phyloP scores from a whole-genome alignment of 805 yeast species.

The Starmerella tilneyi region DNA sequence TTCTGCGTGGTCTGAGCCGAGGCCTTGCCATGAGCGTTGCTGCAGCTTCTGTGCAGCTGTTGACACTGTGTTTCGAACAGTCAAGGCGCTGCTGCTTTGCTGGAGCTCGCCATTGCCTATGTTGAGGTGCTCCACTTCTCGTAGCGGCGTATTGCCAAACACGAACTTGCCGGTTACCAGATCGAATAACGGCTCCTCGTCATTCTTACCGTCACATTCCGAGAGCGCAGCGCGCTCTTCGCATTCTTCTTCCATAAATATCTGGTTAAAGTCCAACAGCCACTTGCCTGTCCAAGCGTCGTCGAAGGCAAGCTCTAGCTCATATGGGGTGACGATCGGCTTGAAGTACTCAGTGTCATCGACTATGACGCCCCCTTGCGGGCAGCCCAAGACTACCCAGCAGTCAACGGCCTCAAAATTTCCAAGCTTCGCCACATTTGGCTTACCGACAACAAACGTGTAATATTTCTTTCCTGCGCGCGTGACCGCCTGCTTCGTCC shows the following conservation, averaged over 20 bases:
- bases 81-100: slow-evolving; percentile 34
- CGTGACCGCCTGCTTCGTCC: slow-evolving; percentile 49
- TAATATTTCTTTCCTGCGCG: slow-evolving; percentile 84
- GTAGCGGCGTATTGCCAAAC: slow-evolving; percentile 62
- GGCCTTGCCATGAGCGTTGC: slow-evolving; percentile 69
- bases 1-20: slow-evolving; percentile 67
- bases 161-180: slow-evolving; percentile 75
- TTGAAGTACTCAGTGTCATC: slow-evolving; percentile 70
- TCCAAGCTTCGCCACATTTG: slow-evolving; percentile 92
- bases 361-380: slow-evolving; percentile 81
- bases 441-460: slow-evolving; percentile 93
- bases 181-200: slow-evolving; percentile 72
- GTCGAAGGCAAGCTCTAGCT: slow-evolving; percentile 66
- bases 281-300: slow-evolving; percentile 91
- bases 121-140: slow-evolving; percentile 54
- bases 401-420: slow-evolving; percentile 89
- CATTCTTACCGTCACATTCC: slow-evolving; percentile 33
- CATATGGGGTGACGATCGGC: slow-evolving; percentile 92
- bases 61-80: slow-evolving; percentile 69
- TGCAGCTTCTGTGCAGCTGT: slow-evolving; percentile 77
- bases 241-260: slow-evolving; percentile 29
- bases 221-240: slow-evolving; percentile 17
- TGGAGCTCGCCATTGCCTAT: slow-evolving; percentile 37
- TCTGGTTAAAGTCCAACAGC: slow-evolving; percentile 67
- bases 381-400: slow-evolving; percentile 93